phyloP scores from a whole-genome alignment of 768 basidiomycete genomes.

The Boletus insuetus region DNA sequence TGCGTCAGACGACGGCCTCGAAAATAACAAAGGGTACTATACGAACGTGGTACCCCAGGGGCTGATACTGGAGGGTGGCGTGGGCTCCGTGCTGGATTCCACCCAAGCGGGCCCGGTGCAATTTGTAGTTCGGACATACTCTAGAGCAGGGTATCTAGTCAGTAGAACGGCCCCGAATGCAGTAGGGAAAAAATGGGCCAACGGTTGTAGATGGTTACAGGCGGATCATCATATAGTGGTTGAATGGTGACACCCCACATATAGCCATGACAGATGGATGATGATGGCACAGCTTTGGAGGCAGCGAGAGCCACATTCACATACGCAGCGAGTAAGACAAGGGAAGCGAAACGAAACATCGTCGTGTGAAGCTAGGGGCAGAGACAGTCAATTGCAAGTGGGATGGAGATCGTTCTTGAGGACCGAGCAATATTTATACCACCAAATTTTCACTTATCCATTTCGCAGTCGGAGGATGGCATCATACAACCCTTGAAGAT shows the following conservation, averaged over 20 bases:
- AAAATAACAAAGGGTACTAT: neutral
- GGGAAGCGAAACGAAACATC: slow-evolving; percentile 2
- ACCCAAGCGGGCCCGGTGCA: slow-evolving; percentile 21
- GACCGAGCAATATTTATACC: slow-evolving; percentile 13
- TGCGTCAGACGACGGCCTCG: neutral
- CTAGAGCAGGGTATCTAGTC: neutral
- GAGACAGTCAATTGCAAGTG: neutral
- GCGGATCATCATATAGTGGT: neutral
- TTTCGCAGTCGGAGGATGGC: neutral
- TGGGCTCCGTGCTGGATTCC: slow-evolving; percentile 13
- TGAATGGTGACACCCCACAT: slow-evolving; percentile 18
- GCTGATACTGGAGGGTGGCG: slow-evolving; percentile 12
- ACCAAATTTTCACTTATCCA: neutral
- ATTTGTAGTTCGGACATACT: slow-evolving; percentile 3
- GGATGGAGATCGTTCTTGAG: neutral
- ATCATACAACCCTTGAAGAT: neutral
- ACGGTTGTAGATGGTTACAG: slow-evolving; percentile 18
- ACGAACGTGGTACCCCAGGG: slow-evolving; percentile 13
- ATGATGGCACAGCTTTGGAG: neutral
- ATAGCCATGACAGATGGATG: slow-evolving; percentile 11
- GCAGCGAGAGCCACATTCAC: neutral
- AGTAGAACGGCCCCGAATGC: neutral
- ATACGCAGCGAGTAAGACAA: slow-evolving; percentile 2
- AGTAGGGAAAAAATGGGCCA: neutral
- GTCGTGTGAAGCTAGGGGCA: neutral